Percentiles rank a stretch among this genome's conserved stretches.
phyloP scores from a whole-genome alignment of 2,329 filamentous ascomycete species.

The Spiromastix sp. region DNA sequence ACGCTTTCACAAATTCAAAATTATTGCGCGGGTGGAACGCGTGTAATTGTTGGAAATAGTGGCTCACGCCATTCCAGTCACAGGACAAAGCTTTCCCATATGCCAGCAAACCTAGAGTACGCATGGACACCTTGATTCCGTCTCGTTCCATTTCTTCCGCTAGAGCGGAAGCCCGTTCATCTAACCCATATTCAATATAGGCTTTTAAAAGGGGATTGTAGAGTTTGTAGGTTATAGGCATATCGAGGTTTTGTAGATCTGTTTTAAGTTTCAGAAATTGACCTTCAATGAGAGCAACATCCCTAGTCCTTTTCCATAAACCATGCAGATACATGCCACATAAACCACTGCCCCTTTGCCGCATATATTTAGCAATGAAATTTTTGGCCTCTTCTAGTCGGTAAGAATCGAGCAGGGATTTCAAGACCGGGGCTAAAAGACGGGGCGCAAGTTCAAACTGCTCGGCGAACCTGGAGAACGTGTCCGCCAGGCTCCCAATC shows the following conservation, averaged over 20 bases:
- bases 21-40: conserved; percentile 7
- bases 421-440: conserved; percentile 26
- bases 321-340: conserved; percentile 27
- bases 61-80: conserved; percentile 31
- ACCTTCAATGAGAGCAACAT: conserved; percentile 23
- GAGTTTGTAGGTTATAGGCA: conserved; percentile 26
- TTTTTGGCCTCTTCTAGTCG: conserved; percentile 27
- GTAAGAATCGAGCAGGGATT: conserved; percentile 28
- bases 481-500: conserved; percentile 25
- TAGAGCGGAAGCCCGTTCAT: conserved; percentile 25
- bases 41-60: conserved; percentile 29
- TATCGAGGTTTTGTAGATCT: conserved; percentile 19
- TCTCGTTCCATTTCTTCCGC: conserved; percentile 27
- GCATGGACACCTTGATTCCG: conserved; percentile 20
- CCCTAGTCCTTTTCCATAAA: conserved; percentile 31
- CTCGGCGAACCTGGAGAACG: conserved; percentile 21
- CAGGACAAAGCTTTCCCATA: conserved; percentile 26
- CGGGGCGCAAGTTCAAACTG: conserved; percentile 20
- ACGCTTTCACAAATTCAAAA: conserved; percentile 25
- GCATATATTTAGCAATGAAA: conserved; percentile 23
- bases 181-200: conserved; percentile 27
- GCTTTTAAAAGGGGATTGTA: conserved; percentile 32
- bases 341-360: conserved; percentile 24
- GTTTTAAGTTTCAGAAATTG: conserved; percentile 23
- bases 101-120: conserved; percentile 28